Evolutionary conservation across 73 alveolate genomes (phyloP).

Genomic region (Blepharisma japonicum): DNA sequence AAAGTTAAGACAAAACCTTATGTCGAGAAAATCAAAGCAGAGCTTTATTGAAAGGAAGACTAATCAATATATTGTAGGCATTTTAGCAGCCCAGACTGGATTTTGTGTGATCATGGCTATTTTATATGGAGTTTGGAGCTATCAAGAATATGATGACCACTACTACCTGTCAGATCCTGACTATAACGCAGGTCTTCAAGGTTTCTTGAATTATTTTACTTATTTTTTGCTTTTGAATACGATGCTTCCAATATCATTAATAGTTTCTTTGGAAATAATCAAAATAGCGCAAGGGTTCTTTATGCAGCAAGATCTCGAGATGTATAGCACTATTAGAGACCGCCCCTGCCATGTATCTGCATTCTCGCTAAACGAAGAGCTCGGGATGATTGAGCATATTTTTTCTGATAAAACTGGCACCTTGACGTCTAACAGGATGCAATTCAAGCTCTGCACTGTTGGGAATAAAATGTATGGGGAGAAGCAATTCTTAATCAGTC

Average conservation of each 20-base stretch:
- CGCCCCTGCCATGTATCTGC: constrained; percentile 55
- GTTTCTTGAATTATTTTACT: constrained; percentile 79
- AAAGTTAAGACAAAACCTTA: constrained; percentile 79
- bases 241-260: constrained; percentile 92
- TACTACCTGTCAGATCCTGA: background rate
- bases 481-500: constrained; percentile 41
- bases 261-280: constrained; percentile 88
- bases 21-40: constrained; percentile 54
- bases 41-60: constrained; percentile 61
- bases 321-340: constrained; percentile 73
- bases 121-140: constrained; percentile 17
- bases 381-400: constrained; percentile 75
- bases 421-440: constrained; percentile 77
- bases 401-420: constrained; percentile 92
- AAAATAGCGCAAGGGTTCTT: constrained; percentile 82
- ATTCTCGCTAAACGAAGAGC: constrained; percentile 70
- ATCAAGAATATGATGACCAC: constrained; percentile 38
- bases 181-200: constrained; percentile 38
- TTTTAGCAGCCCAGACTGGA: constrained; percentile 44
- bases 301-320: constrained; percentile 74
- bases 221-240: constrained; percentile 92
- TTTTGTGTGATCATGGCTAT: constrained; percentile 27
- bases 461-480: constrained; percentile 47
- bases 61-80: constrained; percentile 52
- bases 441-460: constrained; percentile 68